phyloP scores from a whole-genome alignment of 805 yeast species.

The Ogataea degrootiae region DNA sequence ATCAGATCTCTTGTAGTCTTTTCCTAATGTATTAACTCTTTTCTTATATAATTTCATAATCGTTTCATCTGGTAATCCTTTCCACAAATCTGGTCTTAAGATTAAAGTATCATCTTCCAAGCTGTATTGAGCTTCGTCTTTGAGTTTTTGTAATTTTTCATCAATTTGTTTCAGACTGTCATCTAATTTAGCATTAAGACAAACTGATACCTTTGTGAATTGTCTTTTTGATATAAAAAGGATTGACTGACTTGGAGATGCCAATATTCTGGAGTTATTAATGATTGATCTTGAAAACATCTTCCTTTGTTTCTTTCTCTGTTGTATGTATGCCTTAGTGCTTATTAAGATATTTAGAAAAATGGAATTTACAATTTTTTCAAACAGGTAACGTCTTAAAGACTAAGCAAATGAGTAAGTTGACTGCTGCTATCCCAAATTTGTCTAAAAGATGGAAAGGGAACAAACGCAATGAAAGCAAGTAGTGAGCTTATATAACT shows the following conservation, averaged over 20 bases:
- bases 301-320: neutral
- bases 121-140: slow-evolving; percentile 10
- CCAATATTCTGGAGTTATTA: neutral
- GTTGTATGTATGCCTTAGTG: no score
- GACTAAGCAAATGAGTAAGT: no score
- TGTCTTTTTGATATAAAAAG: neutral
- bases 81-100: slow-evolving; percentile 67
- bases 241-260: neutral
- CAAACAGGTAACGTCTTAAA: no score
- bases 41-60: slow-evolving; percentile 57
- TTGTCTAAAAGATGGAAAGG: no score
- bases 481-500: no score
- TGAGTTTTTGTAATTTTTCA: slow-evolving; percentile 7
- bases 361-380: no score
- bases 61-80: slow-evolving; percentile 58
- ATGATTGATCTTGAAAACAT: neutral
- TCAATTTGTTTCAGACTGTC: slow-evolving; percentile 11
- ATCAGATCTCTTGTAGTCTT: slow-evolving; percentile 41
- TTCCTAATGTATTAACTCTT: slow-evolving; percentile 49
- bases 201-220: neutral
- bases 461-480: no score
- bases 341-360: no score
- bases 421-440: no score
- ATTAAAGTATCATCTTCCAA: slow-evolving; percentile 32
- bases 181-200: neutral